These are phyloP conservation scores for Apiotrichum brassicae DNA, from an alignment of 1,284 basidiomycete species.

Conservation along the genomic window DNA sequence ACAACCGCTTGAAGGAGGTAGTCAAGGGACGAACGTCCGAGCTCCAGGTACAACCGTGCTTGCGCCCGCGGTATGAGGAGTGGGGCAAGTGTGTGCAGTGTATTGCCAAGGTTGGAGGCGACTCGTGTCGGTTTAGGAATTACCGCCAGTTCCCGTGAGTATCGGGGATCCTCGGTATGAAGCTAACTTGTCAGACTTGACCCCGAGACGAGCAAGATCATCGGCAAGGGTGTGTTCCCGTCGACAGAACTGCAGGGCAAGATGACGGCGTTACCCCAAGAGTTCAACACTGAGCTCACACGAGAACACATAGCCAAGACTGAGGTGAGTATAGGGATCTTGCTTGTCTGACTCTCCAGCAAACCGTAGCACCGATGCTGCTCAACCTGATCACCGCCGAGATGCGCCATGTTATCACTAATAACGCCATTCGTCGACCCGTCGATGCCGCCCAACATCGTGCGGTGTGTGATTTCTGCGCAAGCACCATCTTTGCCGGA, in stretches of 20 bases:
- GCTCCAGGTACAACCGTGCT: constrained; percentile 31
- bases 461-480: constrained; percentile 82
- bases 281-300: constrained; percentile 36
- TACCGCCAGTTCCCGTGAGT: constrained; percentile 40
- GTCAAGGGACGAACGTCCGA: constrained; percentile 30
- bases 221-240: constrained; percentile 34
- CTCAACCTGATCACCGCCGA: constrained; percentile 64
- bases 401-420: constrained; percentile 58
- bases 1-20: constrained; percentile 21
- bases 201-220: constrained; percentile 33
- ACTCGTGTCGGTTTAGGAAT: constrained; percentile 41
- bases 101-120: constrained; percentile 35
- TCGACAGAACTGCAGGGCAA: constrained; percentile 23
- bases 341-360: constrained; percentile 8
- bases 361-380: constrained; percentile 62
- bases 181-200: constrained; percentile 25
- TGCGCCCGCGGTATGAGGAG: constrained; percentile 29
- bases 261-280: constrained; percentile 29
- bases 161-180: background rate
- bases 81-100: constrained; percentile 44
- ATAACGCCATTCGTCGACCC: constrained; percentile 61
- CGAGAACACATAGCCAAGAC: constrained; percentile 27
- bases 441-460: constrained; percentile 66
- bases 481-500: constrained; percentile 81
- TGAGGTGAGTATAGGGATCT: constrained; percentile 27